phyloP scores from a whole-genome alignment of 331 rosid species.

The Telfairia occidentalis region DNA sequence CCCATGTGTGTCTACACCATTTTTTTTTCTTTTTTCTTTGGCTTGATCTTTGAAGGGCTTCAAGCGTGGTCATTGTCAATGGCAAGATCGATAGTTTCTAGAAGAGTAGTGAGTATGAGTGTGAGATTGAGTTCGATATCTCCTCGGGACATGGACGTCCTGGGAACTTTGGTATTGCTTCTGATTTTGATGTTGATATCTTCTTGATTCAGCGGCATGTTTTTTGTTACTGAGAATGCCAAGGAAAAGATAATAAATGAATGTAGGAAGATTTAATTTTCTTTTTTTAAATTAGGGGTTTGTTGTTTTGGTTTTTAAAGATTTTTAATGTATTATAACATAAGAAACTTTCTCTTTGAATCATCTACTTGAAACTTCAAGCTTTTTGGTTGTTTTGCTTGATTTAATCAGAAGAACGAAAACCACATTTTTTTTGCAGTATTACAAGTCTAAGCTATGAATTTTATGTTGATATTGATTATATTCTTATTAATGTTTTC shows the following conservation, averaged over 20 bases:
- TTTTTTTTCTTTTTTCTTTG: no score
- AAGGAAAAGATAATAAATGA: no score
- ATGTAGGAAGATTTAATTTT: neutral
- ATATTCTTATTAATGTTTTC: neutral
- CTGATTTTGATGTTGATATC: neutral
- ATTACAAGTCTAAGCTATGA: no score
- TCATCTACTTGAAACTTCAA: neutral
- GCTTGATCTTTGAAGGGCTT: no score
- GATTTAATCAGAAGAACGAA: neutral
- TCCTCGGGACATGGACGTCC: constrained; percentile 27
- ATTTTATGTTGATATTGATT: neutral
- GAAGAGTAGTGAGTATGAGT: neutral
- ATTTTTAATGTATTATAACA: neutral
- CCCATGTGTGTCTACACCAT: no score
- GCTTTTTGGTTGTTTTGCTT: neutral
- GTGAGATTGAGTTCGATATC: constrained; percentile 7
- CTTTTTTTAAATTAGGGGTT: neutral
- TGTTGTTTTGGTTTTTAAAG: neutral
- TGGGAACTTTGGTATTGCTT: constrained; percentile 23
- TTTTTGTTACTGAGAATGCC: no score
- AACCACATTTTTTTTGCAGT: no score
- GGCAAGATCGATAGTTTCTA: constrained; percentile 15
- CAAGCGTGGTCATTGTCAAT: constrained; percentile 18
- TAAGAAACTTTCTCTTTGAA: neutral
- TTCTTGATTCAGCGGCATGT: neutral